Conservation (phyloP, 768 basidiomycete genomes). For the Leccinum aurantiacum region DNA sequence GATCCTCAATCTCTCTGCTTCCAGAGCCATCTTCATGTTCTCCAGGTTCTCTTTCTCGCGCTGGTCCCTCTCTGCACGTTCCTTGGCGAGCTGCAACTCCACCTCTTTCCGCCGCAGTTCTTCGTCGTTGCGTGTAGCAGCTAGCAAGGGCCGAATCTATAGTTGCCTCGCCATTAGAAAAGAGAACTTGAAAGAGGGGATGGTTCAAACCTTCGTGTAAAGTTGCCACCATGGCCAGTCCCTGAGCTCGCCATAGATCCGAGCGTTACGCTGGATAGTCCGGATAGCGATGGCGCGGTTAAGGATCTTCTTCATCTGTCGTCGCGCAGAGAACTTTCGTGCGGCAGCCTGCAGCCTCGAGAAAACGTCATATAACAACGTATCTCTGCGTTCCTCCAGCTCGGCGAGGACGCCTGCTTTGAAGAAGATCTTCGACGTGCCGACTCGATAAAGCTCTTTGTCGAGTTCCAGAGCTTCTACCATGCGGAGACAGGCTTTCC, state of each 20-base stretch:
- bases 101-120: slow-evolving; percentile 85
- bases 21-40: slow-evolving; percentile 75
- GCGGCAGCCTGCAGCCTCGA: slow-evolving; percentile 84
- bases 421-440: slow-evolving; percentile 98
- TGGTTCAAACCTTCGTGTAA: slow-evolving; percentile 73
- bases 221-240: slow-evolving; percentile 99
- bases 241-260: slow-evolving; percentile 83
- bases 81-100: slow-evolving; percentile 77
- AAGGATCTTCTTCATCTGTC: slow-evolving; percentile 92
- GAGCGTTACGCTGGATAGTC: slow-evolving; percentile 92
- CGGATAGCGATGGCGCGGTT: slow-evolving; percentile 89
- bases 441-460: slow-evolving; percentile 80
- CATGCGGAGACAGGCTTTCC: slow-evolving; percentile 91
- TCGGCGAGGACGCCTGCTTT: slow-evolving; percentile 97
- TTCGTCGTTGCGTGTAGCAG: slow-evolving; percentile 90
- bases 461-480: slow-evolving; percentile 88
- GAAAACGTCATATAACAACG: slow-evolving; percentile 85
- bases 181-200: not conserved
- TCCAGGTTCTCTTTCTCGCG: slow-evolving; percentile 78
- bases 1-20: slow-evolving; percentile 80
- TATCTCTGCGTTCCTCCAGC: slow-evolving; percentile 89
- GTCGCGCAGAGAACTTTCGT: slow-evolving; percentile 79
- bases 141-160: slow-evolving; percentile 89
- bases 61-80: slow-evolving; percentile 85
- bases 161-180: slow-evolving; percentile 10